Evolutionary conservation across 306 rosid species (phyloP).

Genomic region (Oxytropis ochrocephala): DNA sequence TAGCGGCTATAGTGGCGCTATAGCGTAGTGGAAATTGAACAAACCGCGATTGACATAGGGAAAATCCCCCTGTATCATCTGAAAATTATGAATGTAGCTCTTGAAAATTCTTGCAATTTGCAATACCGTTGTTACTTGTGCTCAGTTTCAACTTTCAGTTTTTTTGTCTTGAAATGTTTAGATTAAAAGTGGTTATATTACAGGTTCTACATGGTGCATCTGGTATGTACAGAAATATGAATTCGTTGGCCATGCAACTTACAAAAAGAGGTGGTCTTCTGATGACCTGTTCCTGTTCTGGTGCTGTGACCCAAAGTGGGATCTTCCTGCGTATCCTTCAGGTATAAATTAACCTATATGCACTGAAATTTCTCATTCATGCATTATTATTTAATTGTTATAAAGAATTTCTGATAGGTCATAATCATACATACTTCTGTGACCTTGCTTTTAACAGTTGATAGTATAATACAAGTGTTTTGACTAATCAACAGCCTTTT

Average conservation of each 20-base stretch:
- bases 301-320: constrained; percentile 89
- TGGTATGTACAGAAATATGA: constrained; percentile 83
- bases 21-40: no score
- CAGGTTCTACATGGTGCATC: constrained; percentile 78
- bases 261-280: constrained; percentile 87
- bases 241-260: constrained; percentile 81
- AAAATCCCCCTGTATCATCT: no score
- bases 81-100: no score
- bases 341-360: constrained; percentile 36
- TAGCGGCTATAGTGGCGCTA: no score
- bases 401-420: neutral
- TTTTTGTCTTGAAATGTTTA: neutral
- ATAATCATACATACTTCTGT: neutral
- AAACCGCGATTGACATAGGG: no score
- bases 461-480: neutral
- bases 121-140: neutral
- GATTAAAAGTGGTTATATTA: neutral
- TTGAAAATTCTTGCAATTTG: no score
- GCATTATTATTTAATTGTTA: neutral
- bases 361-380: neutral
- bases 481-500: no score
- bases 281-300: constrained; percentile 94
- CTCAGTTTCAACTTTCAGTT: neutral
- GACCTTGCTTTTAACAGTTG: neutral
- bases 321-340: constrained; percentile 65